These are phyloP conservation scores for Lactifluus pinguis DNA, from an alignment of 768 basidiomycete species.

Conservation along the genomic window DNA sequence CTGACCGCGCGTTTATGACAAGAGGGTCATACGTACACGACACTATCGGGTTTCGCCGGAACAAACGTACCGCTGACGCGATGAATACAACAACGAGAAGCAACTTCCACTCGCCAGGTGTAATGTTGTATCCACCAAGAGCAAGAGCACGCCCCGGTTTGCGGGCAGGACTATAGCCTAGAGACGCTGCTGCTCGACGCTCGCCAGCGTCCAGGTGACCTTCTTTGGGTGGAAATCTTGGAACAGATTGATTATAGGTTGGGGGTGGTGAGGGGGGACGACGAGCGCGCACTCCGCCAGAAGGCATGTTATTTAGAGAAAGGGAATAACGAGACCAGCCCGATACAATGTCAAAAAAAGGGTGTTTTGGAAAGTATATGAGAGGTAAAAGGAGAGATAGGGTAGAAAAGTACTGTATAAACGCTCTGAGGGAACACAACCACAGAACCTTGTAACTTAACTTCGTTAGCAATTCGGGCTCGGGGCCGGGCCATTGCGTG, in stretches of 20 bases:
- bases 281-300: conserved; percentile 17
- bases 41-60: conserved; percentile 76
- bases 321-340: conserved; percentile 11
- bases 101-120: conserved; percentile 69
- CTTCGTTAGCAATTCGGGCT: background rate
- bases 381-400: conserved; percentile 12
- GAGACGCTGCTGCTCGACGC: conserved; percentile 19
- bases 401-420: background rate
- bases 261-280: conserved; percentile 20
- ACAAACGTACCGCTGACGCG: conserved; percentile 76
- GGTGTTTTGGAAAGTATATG: background rate
- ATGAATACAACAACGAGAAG: conserved; percentile 56
- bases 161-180: conserved; percentile 17
- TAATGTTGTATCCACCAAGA: conserved; percentile 55
- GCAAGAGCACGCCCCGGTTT: conserved; percentile 25
- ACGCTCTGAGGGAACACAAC: background rate
- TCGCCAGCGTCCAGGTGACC: conserved; percentile 21
- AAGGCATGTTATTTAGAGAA: conserved; percentile 19
- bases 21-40: conserved; percentile 59
- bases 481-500: background rate
- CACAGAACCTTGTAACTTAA: background rate
- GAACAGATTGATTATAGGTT: conserved; percentile 6
- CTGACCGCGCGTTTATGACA: background rate
- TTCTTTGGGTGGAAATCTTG: conserved; percentile 17
- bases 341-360: background rate